A percentile compares a stretch with the other conserved stretches of the same genome.
These are phyloP conservation scores for Parascedosporium putredinis DNA, from an alignment of 2,329 filamentous ascomycete species.

Conservation along the genomic window DNA sequence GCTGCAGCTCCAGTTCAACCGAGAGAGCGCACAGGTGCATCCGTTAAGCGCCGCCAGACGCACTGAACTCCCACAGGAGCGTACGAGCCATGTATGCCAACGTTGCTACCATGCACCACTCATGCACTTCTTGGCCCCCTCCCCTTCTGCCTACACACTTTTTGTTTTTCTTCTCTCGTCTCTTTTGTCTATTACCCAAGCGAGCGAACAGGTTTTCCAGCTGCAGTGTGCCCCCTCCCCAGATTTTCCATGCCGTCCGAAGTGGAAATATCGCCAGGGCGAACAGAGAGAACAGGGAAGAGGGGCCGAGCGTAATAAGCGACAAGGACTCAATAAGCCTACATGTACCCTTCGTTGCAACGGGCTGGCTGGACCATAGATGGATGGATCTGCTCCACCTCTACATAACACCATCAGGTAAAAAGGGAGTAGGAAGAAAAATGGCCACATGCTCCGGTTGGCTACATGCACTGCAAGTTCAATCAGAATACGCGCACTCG, in stretches of 20 bases:
- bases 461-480: constrained; percentile 1
- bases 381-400: no score
- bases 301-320: no score
- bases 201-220: neutral
- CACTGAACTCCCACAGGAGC: neutral
- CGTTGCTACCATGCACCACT: neutral
- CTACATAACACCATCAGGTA: no score
- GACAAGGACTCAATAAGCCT: no score
- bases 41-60: neutral
- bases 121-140: neutral
- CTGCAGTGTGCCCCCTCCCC: neutral
- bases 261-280: neutral
- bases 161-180: neutral
- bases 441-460: neutral
- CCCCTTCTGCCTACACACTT: neutral
- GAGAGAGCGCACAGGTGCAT: neutral
- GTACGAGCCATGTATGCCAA: neutral
- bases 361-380: no score
- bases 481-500: neutral
- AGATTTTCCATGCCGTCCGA: neutral
- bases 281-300: no score
- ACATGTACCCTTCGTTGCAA: no score
- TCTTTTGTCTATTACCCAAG: neutral
- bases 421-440: neutral
- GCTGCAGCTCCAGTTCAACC: no score